Percentiles rank a stretch among this genome's conserved stretches.
Conservation (phyloP, 192 early-diverging fungal genomes). For the Linderina pennispora region DNA sequence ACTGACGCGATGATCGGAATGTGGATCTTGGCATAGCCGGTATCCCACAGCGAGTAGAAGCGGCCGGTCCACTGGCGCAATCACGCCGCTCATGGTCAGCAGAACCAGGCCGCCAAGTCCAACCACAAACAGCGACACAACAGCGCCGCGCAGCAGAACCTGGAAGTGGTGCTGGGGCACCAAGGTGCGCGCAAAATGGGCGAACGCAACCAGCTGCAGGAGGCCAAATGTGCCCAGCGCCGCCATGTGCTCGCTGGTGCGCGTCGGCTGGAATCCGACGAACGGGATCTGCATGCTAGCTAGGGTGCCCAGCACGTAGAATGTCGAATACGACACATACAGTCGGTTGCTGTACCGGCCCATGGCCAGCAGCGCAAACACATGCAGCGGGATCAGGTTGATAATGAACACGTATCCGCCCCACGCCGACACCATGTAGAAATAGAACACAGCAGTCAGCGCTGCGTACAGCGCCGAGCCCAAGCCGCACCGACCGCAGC, state of each 20-base stretch:
- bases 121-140: conserved; percentile 46
- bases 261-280: conserved; percentile 97
- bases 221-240: conserved; percentile 96
- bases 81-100: conserved; percentile 74
- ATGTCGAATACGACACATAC: conserved; percentile 98
- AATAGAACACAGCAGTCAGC: conserved; percentile 88
- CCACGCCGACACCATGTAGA: conserved; percentile 99
- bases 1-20: conserved; percentile 99
- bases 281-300: conserved; percentile 99
- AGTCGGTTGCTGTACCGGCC: conserved; percentile 89
- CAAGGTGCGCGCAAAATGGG: conserved; percentile 71
- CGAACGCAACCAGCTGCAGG: conserved; percentile 91
- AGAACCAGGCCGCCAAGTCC: conserved; percentile 58
- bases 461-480: conserved; percentile 89
- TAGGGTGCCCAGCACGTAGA: conserved; percentile 93
- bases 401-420: conserved; percentile 99
- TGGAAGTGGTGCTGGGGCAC: conserved; percentile 84
- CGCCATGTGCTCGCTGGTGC: conserved; percentile 99
- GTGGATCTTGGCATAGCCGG: conserved; percentile 98
- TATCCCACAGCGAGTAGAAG: conserved; percentile 99
- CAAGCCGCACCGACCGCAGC: conserved; percentile 93
- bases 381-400: conserved; percentile 97
- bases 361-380: conserved; percentile 90
- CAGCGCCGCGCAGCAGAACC: conserved; percentile 61
- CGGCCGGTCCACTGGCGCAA: conserved; percentile 99